Percentiles rank a stretch among this genome's conserved stretches.
phyloP scores from a whole-genome alignment of 345 rosid species.

The Citrus maxima region DNA sequence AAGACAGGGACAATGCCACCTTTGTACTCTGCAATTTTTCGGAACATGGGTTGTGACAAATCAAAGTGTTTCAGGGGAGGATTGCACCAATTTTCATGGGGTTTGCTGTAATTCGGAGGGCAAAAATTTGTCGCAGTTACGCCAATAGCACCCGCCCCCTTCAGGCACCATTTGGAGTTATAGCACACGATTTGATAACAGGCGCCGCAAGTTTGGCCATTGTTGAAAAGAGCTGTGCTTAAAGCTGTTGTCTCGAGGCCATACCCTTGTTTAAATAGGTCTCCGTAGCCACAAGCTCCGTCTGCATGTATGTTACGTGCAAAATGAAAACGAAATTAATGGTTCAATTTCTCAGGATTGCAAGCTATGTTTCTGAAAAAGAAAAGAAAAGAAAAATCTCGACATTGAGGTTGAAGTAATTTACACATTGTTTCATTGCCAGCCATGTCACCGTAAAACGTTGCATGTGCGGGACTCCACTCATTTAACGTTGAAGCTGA shows the following conservation, averaged over 20 bases:
- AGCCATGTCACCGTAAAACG: constrained; percentile 7
- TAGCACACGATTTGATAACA: constrained; percentile 31
- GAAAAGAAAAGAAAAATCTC: background rate
- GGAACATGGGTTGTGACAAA: constrained; percentile 31
- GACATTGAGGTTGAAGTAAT: background rate
- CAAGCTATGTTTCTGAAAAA: too few species aligned
- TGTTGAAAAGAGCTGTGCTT: constrained; percentile 30
- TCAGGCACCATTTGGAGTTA: constrained; percentile 30
- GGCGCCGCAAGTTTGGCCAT: constrained; percentile 41
- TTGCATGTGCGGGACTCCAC: constrained; percentile 10
- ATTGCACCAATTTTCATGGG: constrained; percentile 33
- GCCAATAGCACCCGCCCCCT: constrained; percentile 6
- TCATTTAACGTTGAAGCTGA: background rate
- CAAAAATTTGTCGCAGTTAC: constrained; percentile 37
- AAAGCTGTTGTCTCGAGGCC: constrained; percentile 34
- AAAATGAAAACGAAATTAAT: background rate
- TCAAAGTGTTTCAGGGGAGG: constrained; percentile 37
- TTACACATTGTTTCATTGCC: constrained; percentile 8
- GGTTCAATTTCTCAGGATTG: too few species aligned
- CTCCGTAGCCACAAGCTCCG: constrained; percentile 41
- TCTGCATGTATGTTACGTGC: constrained; percentile 4
- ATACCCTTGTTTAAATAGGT: constrained; percentile 24
- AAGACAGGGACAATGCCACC: constrained; percentile 32
- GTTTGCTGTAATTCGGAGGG: constrained; percentile 35
- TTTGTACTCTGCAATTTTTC: constrained; percentile 28